Percentiles rank a stretch among this genome's conserved stretches.
These are phyloP conservation scores for Perilla frutescens DNA, from an alignment of 257 asterid species.

Conservation along the genomic window DNA sequence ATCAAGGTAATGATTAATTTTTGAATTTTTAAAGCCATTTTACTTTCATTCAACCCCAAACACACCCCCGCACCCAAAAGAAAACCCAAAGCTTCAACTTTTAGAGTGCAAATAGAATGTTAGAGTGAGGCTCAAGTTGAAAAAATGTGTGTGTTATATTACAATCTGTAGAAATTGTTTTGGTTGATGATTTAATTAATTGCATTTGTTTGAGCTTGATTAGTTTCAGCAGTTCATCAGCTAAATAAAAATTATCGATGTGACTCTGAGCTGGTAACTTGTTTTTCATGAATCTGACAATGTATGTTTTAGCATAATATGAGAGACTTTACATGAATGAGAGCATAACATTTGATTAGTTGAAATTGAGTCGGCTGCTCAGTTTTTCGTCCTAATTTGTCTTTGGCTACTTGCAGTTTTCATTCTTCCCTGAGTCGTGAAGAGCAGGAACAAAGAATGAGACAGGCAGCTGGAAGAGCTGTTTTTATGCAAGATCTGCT, in stretches of 20 bases:
- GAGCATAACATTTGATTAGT: background rate
- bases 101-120: too few relatives aligned
- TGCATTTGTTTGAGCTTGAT: background rate
- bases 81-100: too few relatives aligned
- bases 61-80: too few relatives aligned
- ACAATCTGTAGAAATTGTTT: too few relatives aligned
- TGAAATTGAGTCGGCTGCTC: too few relatives aligned
- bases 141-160: too few relatives aligned
- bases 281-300: too few relatives aligned
- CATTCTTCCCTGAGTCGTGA: conserved; percentile 71
- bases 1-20: conserved; percentile 56
- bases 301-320: background rate
- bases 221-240: background rate
- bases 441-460: conserved; percentile 71
- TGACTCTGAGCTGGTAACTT: too few relatives aligned
- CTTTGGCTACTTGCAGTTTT: conserved; percentile 50
- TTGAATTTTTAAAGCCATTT: too few relatives aligned
- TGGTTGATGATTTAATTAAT: too few relatives aligned
- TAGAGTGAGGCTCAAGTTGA: too few relatives aligned
- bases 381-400: background rate
- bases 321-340: background rate
- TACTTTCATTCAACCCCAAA: too few relatives aligned
- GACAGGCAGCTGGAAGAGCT: conserved; percentile 73
- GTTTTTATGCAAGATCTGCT: conserved; percentile 76
- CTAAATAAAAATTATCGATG: background rate